A percentile compares a stretch with the other conserved stretches of the same genome.
phyloP scores from a whole-genome alignment of 2,329 filamentous ascomycete species.

The Monosporascus sp. region DNA sequence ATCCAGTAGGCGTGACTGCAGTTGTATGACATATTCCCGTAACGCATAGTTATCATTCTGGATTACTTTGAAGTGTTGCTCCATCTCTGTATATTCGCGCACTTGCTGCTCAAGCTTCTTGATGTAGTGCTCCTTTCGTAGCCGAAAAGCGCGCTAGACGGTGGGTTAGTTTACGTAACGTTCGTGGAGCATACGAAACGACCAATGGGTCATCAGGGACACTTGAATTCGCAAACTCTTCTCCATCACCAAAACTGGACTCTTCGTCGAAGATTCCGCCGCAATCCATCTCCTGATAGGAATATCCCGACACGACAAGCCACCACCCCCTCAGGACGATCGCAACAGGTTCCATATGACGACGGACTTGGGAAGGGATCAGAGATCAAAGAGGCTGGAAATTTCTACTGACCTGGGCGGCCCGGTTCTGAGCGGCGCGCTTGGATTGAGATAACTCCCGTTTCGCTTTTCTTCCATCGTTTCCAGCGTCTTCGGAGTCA shows the following conservation, averaged over 20 bases:
- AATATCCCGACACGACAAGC: neutral
- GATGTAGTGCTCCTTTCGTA: constrained; percentile 97
- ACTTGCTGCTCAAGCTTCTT: constrained; percentile 96
- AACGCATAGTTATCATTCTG: constrained; percentile 87
- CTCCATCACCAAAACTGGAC: neutral
- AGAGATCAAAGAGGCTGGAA: constrained; percentile 1
- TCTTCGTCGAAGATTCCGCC: neutral
- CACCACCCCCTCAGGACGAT: neutral
- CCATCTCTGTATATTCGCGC: constrained; percentile 70
- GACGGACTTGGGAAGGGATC: constrained; percentile 2
- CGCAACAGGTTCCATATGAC: neutral
- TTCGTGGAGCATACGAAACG: constrained; percentile 23
- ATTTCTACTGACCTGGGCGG: constrained; percentile 72
- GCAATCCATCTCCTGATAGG: neutral
- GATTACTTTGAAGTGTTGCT: constrained; percentile 71
- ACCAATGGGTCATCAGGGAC: neutral
- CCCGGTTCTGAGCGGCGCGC: constrained; percentile 91
- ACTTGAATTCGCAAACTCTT: neutral
- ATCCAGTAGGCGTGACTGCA: constrained; percentile 83
- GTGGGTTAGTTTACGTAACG: constrained; percentile 25
- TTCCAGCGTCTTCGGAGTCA: constrained; percentile 27
- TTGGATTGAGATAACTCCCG: constrained; percentile 93
- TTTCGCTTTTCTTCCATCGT: constrained; percentile 70
- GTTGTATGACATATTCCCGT: constrained; percentile 84
- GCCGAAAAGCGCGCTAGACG: constrained; percentile 82